Evolutionary conservation across 495 filamentous ascomycete species (phyloP).

Genomic region (Tuber brumale): DNA sequence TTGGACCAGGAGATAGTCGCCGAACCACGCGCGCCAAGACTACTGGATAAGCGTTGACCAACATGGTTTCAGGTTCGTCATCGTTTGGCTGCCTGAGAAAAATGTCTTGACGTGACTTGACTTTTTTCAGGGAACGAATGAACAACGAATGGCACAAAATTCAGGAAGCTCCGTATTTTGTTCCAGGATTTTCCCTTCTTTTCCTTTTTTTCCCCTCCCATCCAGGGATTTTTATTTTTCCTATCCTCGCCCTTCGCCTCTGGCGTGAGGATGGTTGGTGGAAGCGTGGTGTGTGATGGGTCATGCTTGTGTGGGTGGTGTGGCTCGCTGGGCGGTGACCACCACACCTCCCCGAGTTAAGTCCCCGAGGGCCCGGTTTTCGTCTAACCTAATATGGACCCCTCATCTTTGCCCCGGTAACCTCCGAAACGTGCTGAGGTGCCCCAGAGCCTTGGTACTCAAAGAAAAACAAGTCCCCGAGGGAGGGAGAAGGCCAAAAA

Average conservation of each 20-base stretch:
- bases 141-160: neutral
- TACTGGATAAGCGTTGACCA: slow-evolving; percentile 4
- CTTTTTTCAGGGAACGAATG: neutral
- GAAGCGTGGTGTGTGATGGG: neutral
- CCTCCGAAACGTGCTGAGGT: slow-evolving; percentile 29
- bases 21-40: slow-evolving; percentile 17
- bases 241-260: neutral
- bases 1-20: slow-evolving; percentile 35
- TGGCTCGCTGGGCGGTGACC: neutral
- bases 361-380: slow-evolving; percentile 34
- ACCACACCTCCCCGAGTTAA: slow-evolving; percentile 36
- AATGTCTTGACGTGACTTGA: neutral
- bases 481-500: neutral
- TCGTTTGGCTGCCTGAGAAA: neutral
- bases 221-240: too few relatives aligned
- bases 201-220: neutral
- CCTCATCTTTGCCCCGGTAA: slow-evolving; percentile 11
- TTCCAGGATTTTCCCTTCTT: neutral
- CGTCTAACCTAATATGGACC: slow-evolving; percentile 22
- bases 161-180: neutral
- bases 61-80: slow-evolving; percentile 4
- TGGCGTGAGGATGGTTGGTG: neutral
- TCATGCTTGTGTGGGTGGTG: neutral
- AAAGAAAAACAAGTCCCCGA: slow-evolving; percentile 20
- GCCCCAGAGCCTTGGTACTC: slow-evolving; percentile 21